Conservation (phyloP, 192 early-diverging fungal species). For the Coemansia sp. region DNA sequence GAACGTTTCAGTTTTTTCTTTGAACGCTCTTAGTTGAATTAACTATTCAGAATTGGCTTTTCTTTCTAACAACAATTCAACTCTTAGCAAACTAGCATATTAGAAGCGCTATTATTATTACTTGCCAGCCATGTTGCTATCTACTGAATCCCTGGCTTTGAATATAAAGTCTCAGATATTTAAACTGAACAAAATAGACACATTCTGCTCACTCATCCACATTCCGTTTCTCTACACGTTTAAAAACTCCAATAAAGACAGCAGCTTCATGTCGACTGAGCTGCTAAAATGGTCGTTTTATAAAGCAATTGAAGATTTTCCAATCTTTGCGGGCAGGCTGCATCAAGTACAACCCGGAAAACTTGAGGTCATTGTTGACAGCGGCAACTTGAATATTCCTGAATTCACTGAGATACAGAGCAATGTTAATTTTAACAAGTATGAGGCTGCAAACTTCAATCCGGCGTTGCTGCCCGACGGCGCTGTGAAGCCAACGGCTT, state of each 20-base stretch:
- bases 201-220: not conserved
- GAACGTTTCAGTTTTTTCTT: no score
- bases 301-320: not conserved
- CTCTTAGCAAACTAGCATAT: no score
- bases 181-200: not conserved
- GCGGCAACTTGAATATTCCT: conserved; percentile 6
- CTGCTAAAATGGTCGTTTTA: conserved; percentile 5
- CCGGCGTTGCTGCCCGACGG: not conserved
- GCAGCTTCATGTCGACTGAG: conserved; percentile 11
- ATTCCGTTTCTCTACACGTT: conserved; percentile 7
- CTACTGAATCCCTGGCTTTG: not conserved
- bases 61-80: no score
- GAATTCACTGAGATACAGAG: not conserved
- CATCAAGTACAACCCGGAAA: not conserved
- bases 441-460: not conserved
- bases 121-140: no score
- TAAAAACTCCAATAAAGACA: not conserved
- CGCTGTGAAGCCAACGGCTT: not conserved
- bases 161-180: conserved; percentile 5
- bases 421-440: not conserved
- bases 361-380: conserved; percentile 5
- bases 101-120: no score
- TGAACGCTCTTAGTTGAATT: no score
- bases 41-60: no score
- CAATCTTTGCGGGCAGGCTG: conserved; percentile 11